These are phyloP conservation scores for Pisolithus albus DNA, from an alignment of 768 basidiomycete genomes.

Conservation along the genomic window DNA sequence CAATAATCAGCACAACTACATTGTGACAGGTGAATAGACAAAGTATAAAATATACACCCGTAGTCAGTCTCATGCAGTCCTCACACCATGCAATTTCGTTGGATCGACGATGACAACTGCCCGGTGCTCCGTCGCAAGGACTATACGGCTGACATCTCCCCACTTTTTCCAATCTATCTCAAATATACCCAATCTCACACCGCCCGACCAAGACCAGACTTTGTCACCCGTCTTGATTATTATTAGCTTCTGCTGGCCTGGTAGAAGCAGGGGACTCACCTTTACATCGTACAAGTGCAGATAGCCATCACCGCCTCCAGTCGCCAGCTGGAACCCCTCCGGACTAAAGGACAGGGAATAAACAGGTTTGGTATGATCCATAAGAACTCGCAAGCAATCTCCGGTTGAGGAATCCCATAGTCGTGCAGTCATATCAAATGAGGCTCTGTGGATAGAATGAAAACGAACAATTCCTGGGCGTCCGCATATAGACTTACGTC, in stretches of 20 bases:
- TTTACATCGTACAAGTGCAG: conserved; percentile 63
- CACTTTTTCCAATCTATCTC: conserved; percentile 71
- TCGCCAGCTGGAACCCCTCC: conserved; percentile 61
- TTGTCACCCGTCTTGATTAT: conserved; percentile 37
- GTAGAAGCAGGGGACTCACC: conserved; percentile 34
- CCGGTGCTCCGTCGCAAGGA: conserved; percentile 61
- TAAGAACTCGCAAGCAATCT: conserved; percentile 63
- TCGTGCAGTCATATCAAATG: conserved; percentile 74
- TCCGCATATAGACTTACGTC: conserved; percentile 46
- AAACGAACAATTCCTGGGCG: background rate
- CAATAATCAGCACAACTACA: no score
- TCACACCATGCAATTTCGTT: conserved; percentile 35
- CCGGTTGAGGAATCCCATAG: conserved; percentile 81
- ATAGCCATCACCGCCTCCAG: conserved; percentile 75
- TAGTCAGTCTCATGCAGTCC: background rate
- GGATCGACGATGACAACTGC: conserved; percentile 65
- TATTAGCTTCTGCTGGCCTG: conserved; percentile 4
- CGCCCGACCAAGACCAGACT: conserved; percentile 60
- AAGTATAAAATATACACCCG: conserved; percentile 1
- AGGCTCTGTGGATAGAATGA: conserved; percentile 41
- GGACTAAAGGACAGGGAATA: conserved; percentile 76
- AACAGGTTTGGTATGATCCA: conserved; percentile 64
- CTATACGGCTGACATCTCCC: conserved; percentile 50
- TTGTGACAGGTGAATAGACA: background rate
- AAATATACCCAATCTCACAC: conserved; percentile 60